These are phyloP conservation scores for Eimeria sp. DNA, from an alignment of 169 alveolate genomes.

Conservation along the genomic window DNA sequence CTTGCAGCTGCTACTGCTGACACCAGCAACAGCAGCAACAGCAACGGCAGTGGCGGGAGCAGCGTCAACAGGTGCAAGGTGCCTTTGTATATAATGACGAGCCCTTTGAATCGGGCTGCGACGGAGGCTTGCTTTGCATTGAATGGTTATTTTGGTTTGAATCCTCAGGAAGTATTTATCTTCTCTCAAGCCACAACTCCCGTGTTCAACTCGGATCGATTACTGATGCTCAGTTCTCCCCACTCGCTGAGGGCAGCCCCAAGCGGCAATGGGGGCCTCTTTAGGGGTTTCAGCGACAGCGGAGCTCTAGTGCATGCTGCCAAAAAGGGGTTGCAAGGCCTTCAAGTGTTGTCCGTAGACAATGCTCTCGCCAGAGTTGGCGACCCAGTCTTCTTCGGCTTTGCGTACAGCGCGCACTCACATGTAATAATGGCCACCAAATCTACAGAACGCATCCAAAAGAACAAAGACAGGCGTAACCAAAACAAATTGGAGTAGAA, in stretches of 20 bases:
- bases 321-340: not conserved
- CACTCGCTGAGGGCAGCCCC: constrained; percentile 19
- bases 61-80: not conserved
- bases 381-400: constrained; percentile 55
- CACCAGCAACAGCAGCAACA: not conserved
- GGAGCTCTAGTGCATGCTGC: not conserved
- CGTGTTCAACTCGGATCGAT: not conserved
- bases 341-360: constrained; percentile 46
- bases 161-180: not conserved
- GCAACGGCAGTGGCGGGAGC: not conserved
- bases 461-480: no score
- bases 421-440: no score
- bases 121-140: not conserved
- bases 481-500: no score
- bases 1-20: constrained; percentile 21
- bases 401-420: not conserved
- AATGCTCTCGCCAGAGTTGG: constrained; percentile 36
- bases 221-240: not conserved
- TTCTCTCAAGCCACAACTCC: constrained; percentile 39
- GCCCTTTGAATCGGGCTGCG: constrained; percentile 8
- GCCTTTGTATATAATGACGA: constrained; percentile 51
- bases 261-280: constrained; percentile 56
- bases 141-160: constrained; percentile 3
- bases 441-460: no score
- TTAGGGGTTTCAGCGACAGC: constrained; percentile 12